phyloP scores from a whole-genome alignment of 2,329 filamentous ascomycete genomes.

The Neonectria magnoliae region DNA sequence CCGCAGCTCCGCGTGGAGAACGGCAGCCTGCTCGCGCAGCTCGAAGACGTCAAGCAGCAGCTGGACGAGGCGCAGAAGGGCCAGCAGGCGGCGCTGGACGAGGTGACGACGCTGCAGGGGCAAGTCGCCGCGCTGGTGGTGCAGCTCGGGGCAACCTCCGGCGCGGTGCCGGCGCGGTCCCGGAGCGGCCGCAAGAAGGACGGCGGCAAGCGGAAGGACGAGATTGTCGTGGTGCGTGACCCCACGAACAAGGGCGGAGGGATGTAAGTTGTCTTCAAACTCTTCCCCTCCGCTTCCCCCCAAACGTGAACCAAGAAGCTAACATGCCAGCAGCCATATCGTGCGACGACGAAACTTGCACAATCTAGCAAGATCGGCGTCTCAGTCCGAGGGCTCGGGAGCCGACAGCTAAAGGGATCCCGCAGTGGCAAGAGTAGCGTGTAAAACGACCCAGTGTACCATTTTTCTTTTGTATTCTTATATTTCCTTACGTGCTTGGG shows the following conservation, averaged over 20 bases:
- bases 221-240: conserved; percentile 41
- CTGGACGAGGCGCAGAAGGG: conserved; percentile 37
- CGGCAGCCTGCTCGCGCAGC: conserved; percentile 37
- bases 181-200: conserved; percentile 38
- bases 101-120: conserved; percentile 32
- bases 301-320: conserved; percentile 4
- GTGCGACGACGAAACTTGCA: conserved; percentile 26
- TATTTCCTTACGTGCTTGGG: background rate
- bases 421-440: background rate
- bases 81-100: conserved; percentile 32
- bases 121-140: conserved; percentile 36
- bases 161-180: conserved; percentile 17
- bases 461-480: conserved; percentile 11
- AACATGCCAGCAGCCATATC: conserved; percentile 24
- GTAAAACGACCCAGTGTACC: conserved; percentile 22
- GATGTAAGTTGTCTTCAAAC: conserved; percentile 34
- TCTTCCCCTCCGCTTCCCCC: background rate
- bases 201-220: conserved; percentile 37
- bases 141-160: conserved; percentile 28
- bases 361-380: conserved; percentile 19
- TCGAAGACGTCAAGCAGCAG: conserved; percentile 23
- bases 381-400: conserved; percentile 24
- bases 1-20: conserved; percentile 38
- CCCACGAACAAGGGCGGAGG: conserved; percentile 34
- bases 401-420: background rate